Conservation (phyloP, 2,329 filamentous ascomycete genomes). For the Lasiodiplodia sp. region DNA sequence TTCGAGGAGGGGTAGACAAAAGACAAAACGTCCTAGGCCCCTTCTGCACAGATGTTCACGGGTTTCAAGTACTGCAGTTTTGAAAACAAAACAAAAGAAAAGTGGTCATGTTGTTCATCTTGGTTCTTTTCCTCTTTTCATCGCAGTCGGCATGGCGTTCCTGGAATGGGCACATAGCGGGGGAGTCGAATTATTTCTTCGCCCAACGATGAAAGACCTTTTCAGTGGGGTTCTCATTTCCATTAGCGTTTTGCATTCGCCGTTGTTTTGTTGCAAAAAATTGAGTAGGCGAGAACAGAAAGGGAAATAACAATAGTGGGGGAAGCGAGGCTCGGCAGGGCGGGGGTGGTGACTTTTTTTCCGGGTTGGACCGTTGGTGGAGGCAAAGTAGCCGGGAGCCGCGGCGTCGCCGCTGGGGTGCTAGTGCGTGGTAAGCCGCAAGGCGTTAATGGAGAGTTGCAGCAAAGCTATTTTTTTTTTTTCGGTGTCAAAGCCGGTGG, state of each 20-base stretch:
- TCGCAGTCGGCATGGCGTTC: constrained; percentile 19
- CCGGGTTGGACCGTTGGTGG: background rate
- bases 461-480: background rate
- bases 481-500: constrained; percentile 8
- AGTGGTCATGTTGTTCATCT: background rate
- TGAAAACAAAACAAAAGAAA: constrained; percentile 10
- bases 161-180: constrained; percentile 26
- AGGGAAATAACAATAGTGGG: background rate
- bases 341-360: background rate
- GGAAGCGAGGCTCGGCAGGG: background rate
- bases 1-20: background rate
- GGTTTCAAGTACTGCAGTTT: background rate
- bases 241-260: background rate
- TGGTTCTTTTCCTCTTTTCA: background rate
- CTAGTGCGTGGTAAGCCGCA: background rate
- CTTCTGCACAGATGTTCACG: background rate
- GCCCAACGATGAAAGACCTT: background rate
- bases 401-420: background rate
- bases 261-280: background rate
- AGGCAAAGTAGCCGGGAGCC: background rate
- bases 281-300: background rate
- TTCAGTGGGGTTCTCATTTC: background rate
- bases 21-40: background rate
- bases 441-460: constrained; percentile 10
- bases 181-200: constrained; percentile 12